Conservation (phyloP, 1,284 basidiomycete genomes). For the Athelia sp. region DNA sequence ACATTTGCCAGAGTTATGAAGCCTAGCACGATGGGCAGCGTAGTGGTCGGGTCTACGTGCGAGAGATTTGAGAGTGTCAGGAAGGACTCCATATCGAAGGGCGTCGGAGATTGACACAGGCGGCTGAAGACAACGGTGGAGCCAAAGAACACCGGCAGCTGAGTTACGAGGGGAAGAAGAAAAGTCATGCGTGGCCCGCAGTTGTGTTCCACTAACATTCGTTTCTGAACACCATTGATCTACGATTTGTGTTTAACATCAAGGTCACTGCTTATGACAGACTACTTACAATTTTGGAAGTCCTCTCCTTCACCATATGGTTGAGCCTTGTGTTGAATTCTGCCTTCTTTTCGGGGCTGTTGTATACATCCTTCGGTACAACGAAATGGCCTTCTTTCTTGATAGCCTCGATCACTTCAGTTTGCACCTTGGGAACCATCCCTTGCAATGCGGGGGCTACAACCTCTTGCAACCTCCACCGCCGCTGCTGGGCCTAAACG, state of each 20-base stretch:
- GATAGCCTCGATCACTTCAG: slow-evolving; percentile 56
- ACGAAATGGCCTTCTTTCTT: slow-evolving; percentile 38
- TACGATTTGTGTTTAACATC: slow-evolving; percentile 20
- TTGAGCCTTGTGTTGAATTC: not conserved
- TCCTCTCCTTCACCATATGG: slow-evolving; percentile 2
- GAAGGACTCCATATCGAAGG: slow-evolving; percentile 72
- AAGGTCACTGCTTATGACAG: not conserved
- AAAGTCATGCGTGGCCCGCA: slow-evolving; percentile 61
- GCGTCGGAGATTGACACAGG: slow-evolving; percentile 51
- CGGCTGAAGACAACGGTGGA: slow-evolving; percentile 57
- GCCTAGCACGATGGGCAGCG: slow-evolving; percentile 68
- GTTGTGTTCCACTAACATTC: slow-evolving; percentile 51
- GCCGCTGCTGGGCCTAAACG: slow-evolving; percentile 59
- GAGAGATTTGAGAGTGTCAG: slow-evolving; percentile 66
- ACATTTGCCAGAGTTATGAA: slow-evolving; percentile 74
- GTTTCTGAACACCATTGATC: slow-evolving; percentile 52
- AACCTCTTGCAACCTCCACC: slow-evolving; percentile 59
- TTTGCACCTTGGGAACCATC: slow-evolving; percentile 46
- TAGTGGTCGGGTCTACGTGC: slow-evolving; percentile 66
- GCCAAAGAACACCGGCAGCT: slow-evolving; percentile 70
- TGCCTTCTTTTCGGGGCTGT: not conserved
- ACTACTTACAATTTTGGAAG: not conserved
- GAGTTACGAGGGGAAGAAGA: slow-evolving; percentile 55
- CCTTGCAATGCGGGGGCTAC: slow-evolving; percentile 64
- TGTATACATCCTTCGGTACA: slow-evolving; percentile 38